Evolutionary conservation across 1,284 basidiomycete species (phyloP), one percentile per base, ranked within the genome.

Genomic region (Heterobasidion irregulare): DNA sequence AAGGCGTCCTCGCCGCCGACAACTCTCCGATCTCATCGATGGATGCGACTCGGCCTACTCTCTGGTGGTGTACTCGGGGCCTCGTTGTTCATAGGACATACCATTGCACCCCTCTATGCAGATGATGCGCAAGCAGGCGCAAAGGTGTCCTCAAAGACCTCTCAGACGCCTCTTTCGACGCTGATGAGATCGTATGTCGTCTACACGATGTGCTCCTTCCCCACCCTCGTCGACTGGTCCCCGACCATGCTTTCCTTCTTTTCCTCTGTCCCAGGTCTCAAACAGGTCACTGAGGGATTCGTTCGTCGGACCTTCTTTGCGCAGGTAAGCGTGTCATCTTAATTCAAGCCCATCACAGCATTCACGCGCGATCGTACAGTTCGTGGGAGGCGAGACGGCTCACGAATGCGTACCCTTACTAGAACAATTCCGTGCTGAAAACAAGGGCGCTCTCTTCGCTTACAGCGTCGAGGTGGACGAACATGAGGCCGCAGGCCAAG

Each of bases 391-490:
- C 4, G 93, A 96, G 58, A 86, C 87, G 0, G 86, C 87, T 0
- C 76, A 80, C 36, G 84, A 79, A 45, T 83, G 84, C 12, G 62
- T 91, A 8, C 83, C 86, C 2, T 65, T 89, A 2, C 78, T 96
- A 49, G 74, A 76, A 45, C 65, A 70, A 15, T 73, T 96, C 36
- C 79, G 90, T 26, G 65, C 69, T 9, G 77, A 80, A 59, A 86
- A 88, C 62, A 87, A 86, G 58, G 94, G 92, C 6, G 76, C 80
- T n/a, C 72, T 96, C 15, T 82, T 97, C 61, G 86, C 81, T 38
- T 95, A 95, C 70, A 89, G 85, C 48, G 91, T 92, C 32, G 92
- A 95, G 69, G 91, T 90, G 9, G 82, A 91, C 59, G 79, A 84
- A 62, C 71, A 73, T 8, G 72, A 79, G 54, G 79, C 77, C 6